Evolutionary conservation across 805 yeast genomes (phyloP).

Genomic region (Scheffersomyces coipomensis): DNA sequence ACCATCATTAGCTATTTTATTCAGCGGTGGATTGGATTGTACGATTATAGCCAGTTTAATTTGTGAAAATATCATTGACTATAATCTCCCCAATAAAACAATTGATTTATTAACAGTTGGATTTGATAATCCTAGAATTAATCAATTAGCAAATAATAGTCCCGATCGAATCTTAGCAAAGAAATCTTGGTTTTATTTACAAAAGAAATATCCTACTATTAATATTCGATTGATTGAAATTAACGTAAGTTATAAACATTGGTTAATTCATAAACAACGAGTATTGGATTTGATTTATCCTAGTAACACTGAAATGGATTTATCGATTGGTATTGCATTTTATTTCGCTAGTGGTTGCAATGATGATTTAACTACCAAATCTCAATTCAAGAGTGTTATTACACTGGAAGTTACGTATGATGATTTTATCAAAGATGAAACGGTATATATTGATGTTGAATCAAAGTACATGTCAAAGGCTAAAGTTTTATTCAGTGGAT

Average conservation of each 20-base stretch:
- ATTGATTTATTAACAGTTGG: constrained; percentile 90
- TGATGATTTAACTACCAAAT: constrained; percentile 13
- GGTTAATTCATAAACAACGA: constrained; percentile 45
- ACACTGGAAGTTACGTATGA: constrained; percentile 16
- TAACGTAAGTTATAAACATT: constrained; percentile 70
- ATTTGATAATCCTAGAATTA: constrained; percentile 84
- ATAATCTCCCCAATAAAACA: constrained; percentile 2
- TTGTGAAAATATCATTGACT: constrained; percentile 18
- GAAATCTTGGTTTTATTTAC: constrained; percentile 56
- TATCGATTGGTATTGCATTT: constrained; percentile 93
- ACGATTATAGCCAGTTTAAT: constrained; percentile 67
- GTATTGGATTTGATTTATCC: constrained; percentile 79
- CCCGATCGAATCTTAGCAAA: constrained; percentile 83
- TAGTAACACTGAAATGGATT: constrained; percentile 87
- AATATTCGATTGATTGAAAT: constrained; percentile 61
- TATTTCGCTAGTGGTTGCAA: constrained; percentile 67
- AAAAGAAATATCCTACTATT: constrained; percentile 32
- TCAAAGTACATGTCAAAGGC: constrained; percentile 48
- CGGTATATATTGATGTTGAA: constrained; percentile 4
- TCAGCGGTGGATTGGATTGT: constrained; percentile 96
- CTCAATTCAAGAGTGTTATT: too few relatives aligned
- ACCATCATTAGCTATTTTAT: constrained; percentile 47
- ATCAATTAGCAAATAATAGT: constrained; percentile 55
- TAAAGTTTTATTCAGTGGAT: constrained; percentile 80
- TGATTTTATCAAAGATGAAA: constrained; percentile 12